Evolutionary conservation across 1,139 yeast species (phyloP), one percentile per base, ranked within the genome.

Genomic region (Magnusiomyces sp.): DNA sequence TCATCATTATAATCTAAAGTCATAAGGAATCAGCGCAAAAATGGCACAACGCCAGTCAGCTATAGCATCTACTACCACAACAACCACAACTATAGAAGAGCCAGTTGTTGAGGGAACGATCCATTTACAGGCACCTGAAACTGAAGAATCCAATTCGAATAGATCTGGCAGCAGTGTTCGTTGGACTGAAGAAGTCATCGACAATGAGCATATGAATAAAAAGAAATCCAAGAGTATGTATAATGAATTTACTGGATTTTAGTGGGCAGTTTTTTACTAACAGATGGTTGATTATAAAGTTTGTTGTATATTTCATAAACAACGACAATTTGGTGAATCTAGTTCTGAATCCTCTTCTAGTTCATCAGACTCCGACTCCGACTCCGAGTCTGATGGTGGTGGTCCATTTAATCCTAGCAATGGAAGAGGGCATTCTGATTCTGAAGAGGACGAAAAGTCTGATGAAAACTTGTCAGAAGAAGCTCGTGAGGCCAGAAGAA

Each of bases 221-320:
- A 90, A 90, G 70, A 89, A 88, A 65, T 79, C 95, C 17, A 92
- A 90, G 33, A 17, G 45, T 42, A 32, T 17, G 45, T 41, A 14
- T 5, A 66, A 83, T 71, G 67, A 53, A 49, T 70, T 65, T 38
- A 43, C 13, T 16, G 7, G 33, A 9, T 19, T 7, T 11, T 17
- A n/a, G 29, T 29, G 1, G 23, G 11, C n/a, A 11, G 16, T 38
- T 20, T 16, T 13, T 9, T 48, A 45, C 54, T 50, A 50, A 49
- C 47, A n/a, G 7, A 13, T 16, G 9, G 23, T 17, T 40, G 6
- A 13, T 6, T 14, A 13, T 11, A 6, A 29, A 68, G 72, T 90
- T n/a, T 92, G 98, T 64, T 90, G 98, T 59, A 90, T 92, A 20
- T 92, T 83, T 69, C 95, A 88, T 62, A 95, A 95, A 2, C 83